A percentile compares a stretch with the other conserved stretches of the same genome.
phyloP scores from a whole-genome alignment of 441 rosid genomes.

The Breynia disticha region DNA sequence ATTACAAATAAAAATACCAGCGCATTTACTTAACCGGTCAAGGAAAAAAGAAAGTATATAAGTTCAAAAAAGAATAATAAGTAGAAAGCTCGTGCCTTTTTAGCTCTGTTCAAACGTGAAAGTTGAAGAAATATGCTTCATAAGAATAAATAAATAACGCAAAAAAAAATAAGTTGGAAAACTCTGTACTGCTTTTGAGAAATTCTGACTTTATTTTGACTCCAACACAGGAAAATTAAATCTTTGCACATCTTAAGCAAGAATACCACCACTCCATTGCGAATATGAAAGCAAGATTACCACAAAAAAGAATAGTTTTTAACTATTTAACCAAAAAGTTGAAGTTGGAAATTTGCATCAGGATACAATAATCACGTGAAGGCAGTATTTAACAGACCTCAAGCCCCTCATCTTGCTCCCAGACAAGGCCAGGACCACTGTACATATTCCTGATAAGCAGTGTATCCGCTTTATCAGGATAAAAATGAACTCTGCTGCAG shows the following conservation, averaged over 20 bases:
- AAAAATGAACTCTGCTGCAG: conserved; percentile 94
- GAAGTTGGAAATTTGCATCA: conserved; percentile 25
- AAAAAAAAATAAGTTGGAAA: no score
- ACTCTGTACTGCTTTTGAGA: no score
- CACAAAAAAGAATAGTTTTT: neutral
- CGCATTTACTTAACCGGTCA: no score
- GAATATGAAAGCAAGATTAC: conserved; percentile 8
- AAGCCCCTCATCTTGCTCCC: conserved; percentile 99
- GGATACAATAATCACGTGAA: conserved; percentile 79
- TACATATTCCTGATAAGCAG: conserved; percentile 89
- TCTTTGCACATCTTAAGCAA: neutral
- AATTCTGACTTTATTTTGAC: no score
- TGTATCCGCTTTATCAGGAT: conserved; percentile 77
- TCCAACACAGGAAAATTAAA: neutral
- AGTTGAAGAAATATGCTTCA: no score
- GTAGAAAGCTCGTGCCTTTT: no score
- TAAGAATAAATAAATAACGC: no score
- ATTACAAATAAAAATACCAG: no score
- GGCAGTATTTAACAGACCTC: conserved; percentile 90
- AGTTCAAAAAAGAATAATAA: no score
- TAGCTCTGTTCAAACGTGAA: no score
- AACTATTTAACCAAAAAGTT: conserved; percentile 7
- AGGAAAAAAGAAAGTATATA: no score
- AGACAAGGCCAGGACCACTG: conserved; percentile 84
- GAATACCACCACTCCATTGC: no score